Base-by-base conservation (phyloP, 2,329 filamentous ascomycete species). In the Ophiostoma himal-ulmi region DNA sequence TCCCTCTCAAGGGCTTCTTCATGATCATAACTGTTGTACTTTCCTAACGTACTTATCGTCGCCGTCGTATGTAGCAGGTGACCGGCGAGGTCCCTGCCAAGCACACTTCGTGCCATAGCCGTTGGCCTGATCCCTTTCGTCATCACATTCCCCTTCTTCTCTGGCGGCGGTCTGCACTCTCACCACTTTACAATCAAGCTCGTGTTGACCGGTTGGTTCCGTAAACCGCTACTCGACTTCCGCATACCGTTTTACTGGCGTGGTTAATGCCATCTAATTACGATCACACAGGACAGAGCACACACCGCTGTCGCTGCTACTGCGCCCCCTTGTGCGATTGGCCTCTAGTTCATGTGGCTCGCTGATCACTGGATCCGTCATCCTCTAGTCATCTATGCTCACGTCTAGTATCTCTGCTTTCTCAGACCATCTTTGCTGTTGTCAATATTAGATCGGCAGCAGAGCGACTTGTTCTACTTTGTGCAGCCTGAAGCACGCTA, bases 361-460 rank as follows among this genome's bases (percentile, higher is more conserved):
- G 52, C 52, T 57, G 52, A 57, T 57, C 52, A 57, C 52, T 57
- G 52, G 52, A 57, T 57, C 52, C 4, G 52, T 30, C 52, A 57
- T 57, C 22, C 52, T 57, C n/a, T 26, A 17, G n/a, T 57, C 52
- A 57, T 26, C n/a, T 4, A 48, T 17, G 44, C 2, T 30, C 17
- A 20, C 2, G 7, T 44, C 41, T 44, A 13, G 41, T 44, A 44
- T 44, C 41, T 44, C 13, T 30, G 30, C 2, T 30, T 30, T 48
- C n/a, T 57, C n/a, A 11, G 52, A 26, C 11, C 52, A 26, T 26
- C 52, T 57, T 10, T 14, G 11, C 52, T 26, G 39, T 44, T 17
- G 11, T 5, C 22, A 26, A 57, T 57, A 26, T 22, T 22, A 11
- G 52, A 57, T 57, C 52, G 52, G 10, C 52, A 57, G 13, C 7